Evolutionary conservation across 2,329 filamentous ascomycete genomes (phyloP).

Genomic region (Colletotrichum sojae): DNA sequence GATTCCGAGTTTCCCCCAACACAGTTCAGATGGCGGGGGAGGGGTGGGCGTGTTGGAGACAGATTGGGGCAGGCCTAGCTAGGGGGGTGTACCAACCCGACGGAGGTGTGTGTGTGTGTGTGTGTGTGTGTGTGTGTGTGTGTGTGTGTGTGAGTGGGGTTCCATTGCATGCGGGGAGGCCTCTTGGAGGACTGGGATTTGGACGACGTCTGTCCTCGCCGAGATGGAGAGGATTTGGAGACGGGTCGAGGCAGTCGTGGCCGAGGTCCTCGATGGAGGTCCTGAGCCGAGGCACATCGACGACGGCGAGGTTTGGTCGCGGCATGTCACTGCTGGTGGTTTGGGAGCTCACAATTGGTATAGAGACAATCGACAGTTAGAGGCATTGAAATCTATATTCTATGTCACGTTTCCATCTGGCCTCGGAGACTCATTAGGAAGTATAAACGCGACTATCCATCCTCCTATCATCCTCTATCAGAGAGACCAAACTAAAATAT

Average conservation of each 20-base stretch:
- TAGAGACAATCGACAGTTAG: background rate
- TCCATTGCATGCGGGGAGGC: slow-evolving; percentile 30
- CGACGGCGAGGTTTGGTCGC: background rate
- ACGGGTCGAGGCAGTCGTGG: background rate
- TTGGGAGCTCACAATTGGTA: background rate
- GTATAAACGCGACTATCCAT: slow-evolving; percentile 31
- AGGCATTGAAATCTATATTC: slow-evolving; percentile 38
- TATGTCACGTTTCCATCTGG: slow-evolving; percentile 33
- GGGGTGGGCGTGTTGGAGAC: slow-evolving; percentile 27
- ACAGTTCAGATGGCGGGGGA: slow-evolving; percentile 21
- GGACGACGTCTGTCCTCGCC: background rate
- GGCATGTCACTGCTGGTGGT: background rate
- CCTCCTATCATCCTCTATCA: slow-evolving; percentile 13
- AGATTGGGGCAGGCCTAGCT: slow-evolving; percentile 16
- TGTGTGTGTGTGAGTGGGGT: background rate
- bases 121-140: too few relatives aligned
- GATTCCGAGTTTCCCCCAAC: slow-evolving; percentile 34
- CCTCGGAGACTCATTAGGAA: slow-evolving; percentile 28
- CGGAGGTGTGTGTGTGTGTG: too few relatives aligned
- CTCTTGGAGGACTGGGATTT: slow-evolving; percentile 31
- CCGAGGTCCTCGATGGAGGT: background rate
- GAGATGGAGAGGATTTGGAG: slow-evolving; percentile 11
- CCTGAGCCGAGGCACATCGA: background rate
- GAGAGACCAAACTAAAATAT: slow-evolving; percentile 25
- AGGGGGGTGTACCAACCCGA: too few relatives aligned